Base-by-base conservation (phyloP, 164 flowering plant species). In the Magnolia sinica region DNA sequence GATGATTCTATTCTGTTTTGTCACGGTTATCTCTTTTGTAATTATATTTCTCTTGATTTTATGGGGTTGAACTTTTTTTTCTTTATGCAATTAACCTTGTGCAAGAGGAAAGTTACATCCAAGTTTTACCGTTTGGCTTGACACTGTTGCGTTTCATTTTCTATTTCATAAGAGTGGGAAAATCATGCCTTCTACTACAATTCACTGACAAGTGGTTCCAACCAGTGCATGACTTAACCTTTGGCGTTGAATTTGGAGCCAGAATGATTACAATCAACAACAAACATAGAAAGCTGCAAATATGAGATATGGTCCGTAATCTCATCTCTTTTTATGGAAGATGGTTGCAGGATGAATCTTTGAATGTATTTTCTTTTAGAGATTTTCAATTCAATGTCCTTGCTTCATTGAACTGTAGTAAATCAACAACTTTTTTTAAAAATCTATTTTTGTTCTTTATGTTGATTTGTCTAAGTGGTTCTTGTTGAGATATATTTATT, bases 191-290 rank as follows among this genome's bases (percentile, higher is more conserved):
- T 73, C 88, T 91, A 65, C 88, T 91, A 63, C 96, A 91, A 73
- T 91, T 91, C 79, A 91, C 96, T 1, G 96, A 91, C 83, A 90
- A 91, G 84, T 79, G 96, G n/a, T 91, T 91, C 76, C 92, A 91
- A 77, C 96, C 94, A 0, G 96, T 91, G 58, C 96, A 91, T 70
- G 96, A 91, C 79, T 75, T 91, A 13, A 91, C 96, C 66, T 90
- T 91, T 58, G 96, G 96, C 51, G 96, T 90, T 67, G 93, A 91
- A 68, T 91, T 90, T 79, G 96, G 96, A 61, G 93, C 96, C 55
- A 85, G 93, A 70, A 90, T 91, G 93, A 86, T 91, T 79, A 91
- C 92, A 5, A 90, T 91, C 77, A 92, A 89, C 75, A 88, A 82
- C 84, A 89, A 87, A 69, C 92, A 92, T 5, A 89, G 89, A 31